Conservation (phyloP, 192 early-diverging fungal genomes). For the Diversispora eburnea region DNA sequence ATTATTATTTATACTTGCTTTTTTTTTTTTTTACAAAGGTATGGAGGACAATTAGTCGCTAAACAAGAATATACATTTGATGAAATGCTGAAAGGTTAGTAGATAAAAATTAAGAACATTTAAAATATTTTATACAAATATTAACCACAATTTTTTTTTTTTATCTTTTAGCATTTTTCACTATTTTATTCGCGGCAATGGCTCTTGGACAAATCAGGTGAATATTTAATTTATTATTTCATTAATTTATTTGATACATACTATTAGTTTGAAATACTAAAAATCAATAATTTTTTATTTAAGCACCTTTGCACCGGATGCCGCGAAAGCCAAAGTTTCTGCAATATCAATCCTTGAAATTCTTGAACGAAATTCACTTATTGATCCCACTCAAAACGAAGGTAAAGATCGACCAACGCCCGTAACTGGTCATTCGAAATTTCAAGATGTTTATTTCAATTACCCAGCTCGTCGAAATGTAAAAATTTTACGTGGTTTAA, state of each 20-base stretch:
- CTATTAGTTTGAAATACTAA: neutral
- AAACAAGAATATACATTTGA: slow-evolving; percentile 42
- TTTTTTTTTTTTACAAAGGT: too few species aligned
- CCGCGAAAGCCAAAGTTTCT: slow-evolving; percentile 68
- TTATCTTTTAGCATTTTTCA: slow-evolving; percentile 62
- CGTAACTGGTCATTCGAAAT: slow-evolving; percentile 45
- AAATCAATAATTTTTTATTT: neutral
- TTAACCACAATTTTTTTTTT: too few species aligned
- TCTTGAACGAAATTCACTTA: slow-evolving; percentile 63
- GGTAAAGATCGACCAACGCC: slow-evolving; percentile 36
- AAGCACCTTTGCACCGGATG: slow-evolving; percentile 61
- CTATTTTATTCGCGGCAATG: slow-evolving; percentile 70
- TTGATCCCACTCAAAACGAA: slow-evolving; percentile 51
- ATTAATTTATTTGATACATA: too few species aligned
- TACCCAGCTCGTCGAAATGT: slow-evolving; percentile 64
- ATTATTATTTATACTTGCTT: too few species aligned
- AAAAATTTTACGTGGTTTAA: slow-evolving; percentile 58
- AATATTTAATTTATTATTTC: neutral
- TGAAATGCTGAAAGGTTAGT: slow-evolving; percentile 36
- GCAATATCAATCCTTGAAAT: slow-evolving; percentile 63
- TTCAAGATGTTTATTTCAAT: slow-evolving; percentile 59
- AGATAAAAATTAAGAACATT: too few species aligned
- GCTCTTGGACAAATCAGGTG: slow-evolving; percentile 57
- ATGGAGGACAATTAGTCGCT: slow-evolving; percentile 58
- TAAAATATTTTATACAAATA: too few species aligned